Conservation (phyloP, 108 stramenopile species). For the Skeletonema marinoi region DNA sequence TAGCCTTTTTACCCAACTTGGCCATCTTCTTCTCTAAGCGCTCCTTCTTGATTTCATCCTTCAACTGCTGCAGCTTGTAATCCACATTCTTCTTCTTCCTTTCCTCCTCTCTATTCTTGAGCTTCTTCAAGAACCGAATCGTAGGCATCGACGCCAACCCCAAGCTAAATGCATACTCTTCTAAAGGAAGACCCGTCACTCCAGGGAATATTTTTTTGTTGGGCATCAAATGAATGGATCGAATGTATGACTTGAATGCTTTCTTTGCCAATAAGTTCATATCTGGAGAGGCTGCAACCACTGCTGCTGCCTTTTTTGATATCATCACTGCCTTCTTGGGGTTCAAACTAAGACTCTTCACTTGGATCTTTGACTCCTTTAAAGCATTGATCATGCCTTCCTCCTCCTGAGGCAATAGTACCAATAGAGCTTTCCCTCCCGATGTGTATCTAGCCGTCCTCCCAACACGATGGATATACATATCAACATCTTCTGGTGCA, state of each 20-base stretch:
- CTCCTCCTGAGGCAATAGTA: conserved; percentile 91
- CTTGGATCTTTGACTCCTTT: conserved; percentile 74
- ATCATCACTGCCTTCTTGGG: conserved; percentile 92
- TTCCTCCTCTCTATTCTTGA: conserved; percentile 76
- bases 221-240: conserved; percentile 89
- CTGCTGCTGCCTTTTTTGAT: conserved; percentile 79
- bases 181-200: conserved; percentile 73
- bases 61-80: conserved; percentile 87
- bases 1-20: conserved; percentile 47
- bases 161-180: conserved; percentile 85
- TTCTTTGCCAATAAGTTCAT: conserved; percentile 83
- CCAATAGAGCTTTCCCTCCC: conserved; percentile 88
- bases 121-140: conserved; percentile 77
- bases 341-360: conserved; percentile 89
- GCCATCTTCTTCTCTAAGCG: conserved; percentile 81
- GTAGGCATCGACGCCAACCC: conserved; percentile 90
- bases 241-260: conserved; percentile 92
- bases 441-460: conserved; percentile 90
- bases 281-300: conserved; percentile 81
- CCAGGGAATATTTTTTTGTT: conserved; percentile 70
- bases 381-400: conserved; percentile 50
- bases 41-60: conserved; percentile 92
- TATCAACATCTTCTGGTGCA: conserved; percentile 95
- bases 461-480: conserved; percentile 95
- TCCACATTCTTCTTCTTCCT: conserved; percentile 92